Conservation (phyloP, 371 early-diverging fungal species). For the Mucor mucedo region DNA sequence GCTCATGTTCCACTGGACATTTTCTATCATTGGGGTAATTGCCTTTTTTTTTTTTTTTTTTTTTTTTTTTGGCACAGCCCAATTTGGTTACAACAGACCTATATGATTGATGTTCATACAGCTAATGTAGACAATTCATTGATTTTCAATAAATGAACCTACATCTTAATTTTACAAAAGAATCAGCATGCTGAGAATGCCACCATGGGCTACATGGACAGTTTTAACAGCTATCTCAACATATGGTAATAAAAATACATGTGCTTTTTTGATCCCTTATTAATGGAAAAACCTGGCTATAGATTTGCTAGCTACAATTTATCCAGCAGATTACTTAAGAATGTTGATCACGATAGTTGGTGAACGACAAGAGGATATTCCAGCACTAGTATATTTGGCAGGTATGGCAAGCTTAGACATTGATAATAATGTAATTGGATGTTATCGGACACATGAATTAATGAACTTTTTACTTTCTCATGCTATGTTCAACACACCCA, state of each 20-base stretch:
- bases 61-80: conserved; percentile 30
- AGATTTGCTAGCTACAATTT: conserved; percentile 31
- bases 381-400: conserved; percentile 29
- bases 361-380: too few species aligned
- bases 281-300: too few species aligned
- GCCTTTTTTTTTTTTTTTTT: conserved; percentile 21
- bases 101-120: conserved; percentile 26
- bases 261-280: neutral
- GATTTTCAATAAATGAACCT: neutral
- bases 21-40: conserved; percentile 27
- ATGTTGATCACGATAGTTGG: conserved; percentile 25
- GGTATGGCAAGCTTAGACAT: conserved; percentile 29
- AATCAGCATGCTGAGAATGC: conserved; percentile 30
- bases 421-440: conserved; percentile 6
- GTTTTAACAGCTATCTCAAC: conserved; percentile 28
- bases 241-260: conserved; percentile 15
- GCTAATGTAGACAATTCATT: conserved; percentile 18
- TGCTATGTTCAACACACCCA: neutral
- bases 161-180: neutral
- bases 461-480: neutral
- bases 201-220: conserved; percentile 33
- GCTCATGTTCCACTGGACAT: conserved; percentile 22
- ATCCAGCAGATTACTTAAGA: conserved; percentile 23
- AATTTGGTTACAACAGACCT: conserved; percentile 33
- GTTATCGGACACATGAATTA: conserved; percentile 13